A percentile compares a stretch with the other conserved stretches of the same genome.
Evolutionary conservation across 106 monocot species (phyloP).

Genomic region (Platanthera guangdongensis): DNA sequence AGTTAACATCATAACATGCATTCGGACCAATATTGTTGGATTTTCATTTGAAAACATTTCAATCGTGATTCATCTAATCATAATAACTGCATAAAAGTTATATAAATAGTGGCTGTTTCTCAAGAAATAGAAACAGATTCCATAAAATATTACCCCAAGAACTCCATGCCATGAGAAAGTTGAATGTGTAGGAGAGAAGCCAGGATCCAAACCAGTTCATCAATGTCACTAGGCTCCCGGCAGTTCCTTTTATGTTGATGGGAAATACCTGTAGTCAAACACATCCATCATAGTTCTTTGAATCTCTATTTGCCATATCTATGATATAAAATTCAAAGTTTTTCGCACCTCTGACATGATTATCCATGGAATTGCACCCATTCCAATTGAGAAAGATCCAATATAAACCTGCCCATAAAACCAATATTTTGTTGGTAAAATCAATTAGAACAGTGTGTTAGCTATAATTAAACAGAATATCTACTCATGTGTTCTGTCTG

Average conservation of each 20-base stretch:
- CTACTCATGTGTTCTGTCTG: background rate
- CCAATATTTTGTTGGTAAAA: background rate
- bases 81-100: no score
- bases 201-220: constrained; percentile 52
- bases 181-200: constrained; percentile 38
- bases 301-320: background rate
- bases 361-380: constrained; percentile 54
- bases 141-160: constrained; percentile 32
- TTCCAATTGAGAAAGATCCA: constrained; percentile 46
- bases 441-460: background rate
- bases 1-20: no score
- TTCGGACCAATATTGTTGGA: no score
- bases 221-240: constrained; percentile 47
- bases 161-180: constrained; percentile 49
- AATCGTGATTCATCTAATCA: no score
- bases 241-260: constrained; percentile 42
- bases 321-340: background rate
- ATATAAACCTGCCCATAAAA: constrained; percentile 26
- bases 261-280: constrained; percentile 40
- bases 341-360: constrained; percentile 48
- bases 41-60: no score
- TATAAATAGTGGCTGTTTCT: background rate
- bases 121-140: background rate
- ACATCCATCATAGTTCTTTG: background rate
- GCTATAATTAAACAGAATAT: background rate